Evolutionary conservation across 75 land plant species (phyloP).

Genomic region (Pinus albicaulis): DNA sequence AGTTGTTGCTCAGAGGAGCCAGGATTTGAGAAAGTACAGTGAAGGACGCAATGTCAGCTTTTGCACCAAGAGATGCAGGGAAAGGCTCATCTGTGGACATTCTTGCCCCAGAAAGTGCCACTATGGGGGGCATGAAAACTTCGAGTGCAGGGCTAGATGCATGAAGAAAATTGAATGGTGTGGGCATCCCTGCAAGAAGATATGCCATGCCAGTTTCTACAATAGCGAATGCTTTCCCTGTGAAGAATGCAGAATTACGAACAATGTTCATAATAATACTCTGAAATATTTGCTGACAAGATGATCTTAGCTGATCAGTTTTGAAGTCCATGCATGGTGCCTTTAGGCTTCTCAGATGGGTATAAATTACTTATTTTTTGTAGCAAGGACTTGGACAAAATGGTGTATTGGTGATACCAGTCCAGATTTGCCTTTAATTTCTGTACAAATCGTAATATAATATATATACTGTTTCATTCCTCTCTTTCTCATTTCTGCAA

Average conservation of each 20-base stretch:
- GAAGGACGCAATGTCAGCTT: not conserved
- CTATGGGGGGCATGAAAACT: slow-evolving; percentile 21
- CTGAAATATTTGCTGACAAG: too few relatives aligned
- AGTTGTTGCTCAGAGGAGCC: slow-evolving; percentile 15
- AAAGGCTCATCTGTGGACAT: slow-evolving; percentile 27
- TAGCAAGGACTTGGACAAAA: too few relatives aligned
- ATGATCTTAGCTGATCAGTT: too few relatives aligned
- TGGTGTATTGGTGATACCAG: too few relatives aligned
- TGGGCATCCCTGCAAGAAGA: slow-evolving; percentile 11
- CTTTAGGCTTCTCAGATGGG: too few relatives aligned
- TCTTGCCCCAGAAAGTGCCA: slow-evolving; percentile 28
- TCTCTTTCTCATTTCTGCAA: too few relatives aligned
- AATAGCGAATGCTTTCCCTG: slow-evolving; percentile 19
- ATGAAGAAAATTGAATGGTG: not conserved
- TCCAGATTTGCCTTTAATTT: too few relatives aligned
- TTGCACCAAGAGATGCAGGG: slow-evolving; percentile 20
- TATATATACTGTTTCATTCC: too few relatives aligned
- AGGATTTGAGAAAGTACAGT: not conserved
- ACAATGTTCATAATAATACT: not conserved
- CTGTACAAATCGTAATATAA: too few relatives aligned
- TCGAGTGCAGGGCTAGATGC: slow-evolving; percentile 15
- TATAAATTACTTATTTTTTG: too few relatives aligned
- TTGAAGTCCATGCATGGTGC: too few relatives aligned
- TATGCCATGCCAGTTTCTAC: slow-evolving; percentile 15
- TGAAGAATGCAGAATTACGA: not conserved